phyloP scores from a whole-genome alignment of 257 asterid species.

The Jasminum sambac region DNA sequence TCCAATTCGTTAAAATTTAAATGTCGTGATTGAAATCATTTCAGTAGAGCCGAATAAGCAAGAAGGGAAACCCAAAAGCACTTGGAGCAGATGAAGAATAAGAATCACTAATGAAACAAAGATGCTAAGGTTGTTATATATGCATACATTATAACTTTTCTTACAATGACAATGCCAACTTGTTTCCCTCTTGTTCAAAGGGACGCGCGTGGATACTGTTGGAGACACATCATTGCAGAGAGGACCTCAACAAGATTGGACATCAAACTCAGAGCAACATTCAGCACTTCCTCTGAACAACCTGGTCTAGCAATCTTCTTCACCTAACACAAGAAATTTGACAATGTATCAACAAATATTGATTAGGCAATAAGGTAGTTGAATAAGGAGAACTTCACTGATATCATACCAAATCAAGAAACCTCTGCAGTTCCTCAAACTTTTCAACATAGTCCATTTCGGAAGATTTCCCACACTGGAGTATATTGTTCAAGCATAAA shows the following conservation, averaged over 20 bases:
- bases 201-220: conserved; percentile 34
- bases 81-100: neutral
- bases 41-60: neutral
- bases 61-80: neutral
- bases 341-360: neutral
- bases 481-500: conserved; percentile 8
- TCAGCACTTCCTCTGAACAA: conserved; percentile 47
- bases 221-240: conserved; percentile 37
- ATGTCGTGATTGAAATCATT: too few species aligned
- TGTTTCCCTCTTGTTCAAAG: conserved; percentile 30
- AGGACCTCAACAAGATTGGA: conserved; percentile 40
- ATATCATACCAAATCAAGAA: conserved; percentile 35
- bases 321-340: conserved; percentile 34
- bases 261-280: conserved; percentile 47
- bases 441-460: conserved; percentile 32
- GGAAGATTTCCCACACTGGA: conserved; percentile 19
- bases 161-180: conserved; percentile 1
- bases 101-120: neutral
- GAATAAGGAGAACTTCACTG: neutral
- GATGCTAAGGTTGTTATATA: neutral
- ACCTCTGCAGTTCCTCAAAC: conserved; percentile 31
- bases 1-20: too few species aligned
- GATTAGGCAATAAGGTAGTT: neutral
- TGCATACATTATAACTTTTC: neutral
- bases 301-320: conserved; percentile 46